A percentile compares a stretch with the other conserved stretches of the same genome.
Evolutionary conservation across 352 stramenopile genomes (phyloP).

Genomic region (Elongisporangium undulatum): DNA sequence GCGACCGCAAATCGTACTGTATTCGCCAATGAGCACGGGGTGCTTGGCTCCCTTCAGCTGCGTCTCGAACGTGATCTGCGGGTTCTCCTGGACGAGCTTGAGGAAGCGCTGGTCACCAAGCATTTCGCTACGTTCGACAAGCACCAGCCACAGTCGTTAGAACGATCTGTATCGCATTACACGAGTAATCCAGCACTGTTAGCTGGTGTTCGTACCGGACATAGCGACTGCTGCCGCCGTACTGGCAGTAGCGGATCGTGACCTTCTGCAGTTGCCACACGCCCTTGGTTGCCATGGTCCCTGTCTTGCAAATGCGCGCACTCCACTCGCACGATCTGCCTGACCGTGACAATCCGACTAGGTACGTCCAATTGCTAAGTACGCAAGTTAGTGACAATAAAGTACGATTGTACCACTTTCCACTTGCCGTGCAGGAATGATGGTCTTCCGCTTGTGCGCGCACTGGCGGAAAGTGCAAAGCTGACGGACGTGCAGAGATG

Average conservation of each 20-base stretch:
- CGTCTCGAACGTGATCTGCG: slow-evolving; percentile 80
- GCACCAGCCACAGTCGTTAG: not conserved
- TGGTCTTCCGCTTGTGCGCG: slow-evolving; percentile 7
- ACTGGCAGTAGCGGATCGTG: slow-evolving; percentile 80
- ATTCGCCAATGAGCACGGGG: slow-evolving; percentile 80
- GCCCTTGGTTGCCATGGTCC: slow-evolving; percentile 62
- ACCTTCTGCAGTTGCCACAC: slow-evolving; percentile 79
- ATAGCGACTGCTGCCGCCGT: slow-evolving; percentile 74
- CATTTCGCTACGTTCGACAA: slow-evolving; percentile 32
- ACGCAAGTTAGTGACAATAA: not conserved
- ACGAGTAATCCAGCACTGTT: not conserved
- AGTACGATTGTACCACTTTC: slow-evolving; percentile 10
- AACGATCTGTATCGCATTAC: not conserved
- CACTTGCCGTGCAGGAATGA: slow-evolving; percentile 11
- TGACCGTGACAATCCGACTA: not conserved
- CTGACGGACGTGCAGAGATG: slow-evolving; percentile 1
- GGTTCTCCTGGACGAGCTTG: slow-evolving; percentile 84
- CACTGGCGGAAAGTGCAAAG: slow-evolving; percentile 3
- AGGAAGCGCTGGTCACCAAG: slow-evolving; percentile 74
- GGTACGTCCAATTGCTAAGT: slow-evolving; percentile 2
- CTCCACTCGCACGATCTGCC: slow-evolving; percentile 1
- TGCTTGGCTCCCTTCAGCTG: slow-evolving; percentile 81
- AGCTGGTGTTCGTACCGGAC: slow-evolving; percentile 29
- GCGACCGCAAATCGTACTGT: slow-evolving; percentile 37
- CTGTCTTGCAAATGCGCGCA: slow-evolving; percentile 4